Evolutionary conservation across 257 asterid species (phyloP).

Genomic region (Eucommia ulmoides): DNA sequence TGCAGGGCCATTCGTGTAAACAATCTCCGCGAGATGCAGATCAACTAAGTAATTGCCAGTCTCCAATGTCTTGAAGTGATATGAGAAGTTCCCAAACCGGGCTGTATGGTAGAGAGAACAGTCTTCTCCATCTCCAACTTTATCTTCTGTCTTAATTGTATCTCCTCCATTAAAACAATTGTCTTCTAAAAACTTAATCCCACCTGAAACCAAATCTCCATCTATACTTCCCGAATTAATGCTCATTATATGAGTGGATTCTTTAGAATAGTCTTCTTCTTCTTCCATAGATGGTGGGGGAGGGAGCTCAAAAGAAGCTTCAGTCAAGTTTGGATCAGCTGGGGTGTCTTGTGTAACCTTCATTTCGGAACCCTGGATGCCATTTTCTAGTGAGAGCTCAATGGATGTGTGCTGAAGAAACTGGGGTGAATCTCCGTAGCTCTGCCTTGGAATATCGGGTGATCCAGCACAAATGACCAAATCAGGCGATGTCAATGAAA

Average conservation of each 20-base stretch:
- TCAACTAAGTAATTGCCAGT: slow-evolving; percentile 46
- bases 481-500: slow-evolving; percentile 73
- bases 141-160: slow-evolving; percentile 27
- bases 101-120: slow-evolving; percentile 48
- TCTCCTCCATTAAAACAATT: slow-evolving; percentile 40
- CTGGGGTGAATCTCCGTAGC: slow-evolving; percentile 53
- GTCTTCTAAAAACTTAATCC: slow-evolving; percentile 36
- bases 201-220: slow-evolving; percentile 19
- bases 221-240: slow-evolving; percentile 47
- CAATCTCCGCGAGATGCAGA: slow-evolving; percentile 58
- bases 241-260: slow-evolving; percentile 22
- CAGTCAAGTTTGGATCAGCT: slow-evolving; percentile 13
- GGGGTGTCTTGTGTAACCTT: slow-evolving; percentile 25
- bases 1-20: slow-evolving; percentile 38
- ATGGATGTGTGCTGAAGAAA: slow-evolving; percentile 25
- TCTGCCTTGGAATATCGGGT: slow-evolving; percentile 47
- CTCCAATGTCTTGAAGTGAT: slow-evolving; percentile 30
- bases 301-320: slow-evolving; percentile 68
- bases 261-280: slow-evolving; percentile 4
- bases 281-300: slow-evolving; percentile 26
- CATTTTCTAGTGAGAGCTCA: slow-evolving; percentile 71
- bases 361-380: slow-evolving; percentile 56
- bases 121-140: slow-evolving; percentile 25
- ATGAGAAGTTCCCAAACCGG: slow-evolving; percentile 40
- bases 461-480: slow-evolving; percentile 64